A percentile compares a stretch with the other conserved stretches of the same genome.
These are phyloP conservation scores for Phaeomoniella chlamydospora DNA, from an alignment of 2,329 filamentous ascomycete genomes.

Conservation along the genomic window DNA sequence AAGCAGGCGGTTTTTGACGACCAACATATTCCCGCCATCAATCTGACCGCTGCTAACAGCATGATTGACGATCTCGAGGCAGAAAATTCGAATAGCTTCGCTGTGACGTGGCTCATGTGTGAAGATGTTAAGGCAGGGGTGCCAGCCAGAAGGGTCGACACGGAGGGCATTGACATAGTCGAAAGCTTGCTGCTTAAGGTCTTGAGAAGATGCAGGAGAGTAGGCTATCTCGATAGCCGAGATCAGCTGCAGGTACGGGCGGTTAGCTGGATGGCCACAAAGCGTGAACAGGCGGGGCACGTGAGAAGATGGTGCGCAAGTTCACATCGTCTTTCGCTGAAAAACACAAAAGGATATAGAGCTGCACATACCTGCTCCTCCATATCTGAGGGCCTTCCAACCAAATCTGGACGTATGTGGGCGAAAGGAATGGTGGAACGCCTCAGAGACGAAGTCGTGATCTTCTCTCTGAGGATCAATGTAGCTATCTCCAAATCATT, in stretches of 20 bases:
- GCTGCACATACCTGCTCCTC: not conserved
- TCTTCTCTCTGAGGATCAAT: not conserved
- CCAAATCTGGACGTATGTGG: too few species aligned
- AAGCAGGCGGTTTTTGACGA: conserved; percentile 69
- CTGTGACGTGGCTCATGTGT: conserved; percentile 59
- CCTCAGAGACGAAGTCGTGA: not conserved
- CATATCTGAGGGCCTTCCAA: too few species aligned
- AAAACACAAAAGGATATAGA: too few species aligned
- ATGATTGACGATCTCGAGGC: conserved; percentile 85
- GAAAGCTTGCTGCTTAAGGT: conserved; percentile 62
- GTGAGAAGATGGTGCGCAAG: conserved; percentile 51
- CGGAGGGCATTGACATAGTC: conserved; percentile 55
- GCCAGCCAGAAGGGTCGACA: conserved; percentile 73
- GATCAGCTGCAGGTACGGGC: conserved; percentile 22
- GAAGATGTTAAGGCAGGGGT: conserved; percentile 77
- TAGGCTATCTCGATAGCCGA: conserved; percentile 81
- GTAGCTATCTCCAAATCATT: not conserved
- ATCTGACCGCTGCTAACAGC: conserved; percentile 69
- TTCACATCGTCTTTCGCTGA: too few species aligned
- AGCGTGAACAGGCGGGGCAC: conserved; percentile 59
- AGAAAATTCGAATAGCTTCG: conserved; percentile 77
- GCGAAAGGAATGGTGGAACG: too few species aligned
- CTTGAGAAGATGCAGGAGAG: conserved; percentile 61
- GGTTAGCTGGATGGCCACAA: conserved; percentile 49
- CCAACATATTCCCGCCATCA: conserved; percentile 55